These are phyloP conservation scores for Aspergillus neotritici DNA, from an alignment of 2,329 filamentous ascomycete genomes.

Conservation along the genomic window DNA sequence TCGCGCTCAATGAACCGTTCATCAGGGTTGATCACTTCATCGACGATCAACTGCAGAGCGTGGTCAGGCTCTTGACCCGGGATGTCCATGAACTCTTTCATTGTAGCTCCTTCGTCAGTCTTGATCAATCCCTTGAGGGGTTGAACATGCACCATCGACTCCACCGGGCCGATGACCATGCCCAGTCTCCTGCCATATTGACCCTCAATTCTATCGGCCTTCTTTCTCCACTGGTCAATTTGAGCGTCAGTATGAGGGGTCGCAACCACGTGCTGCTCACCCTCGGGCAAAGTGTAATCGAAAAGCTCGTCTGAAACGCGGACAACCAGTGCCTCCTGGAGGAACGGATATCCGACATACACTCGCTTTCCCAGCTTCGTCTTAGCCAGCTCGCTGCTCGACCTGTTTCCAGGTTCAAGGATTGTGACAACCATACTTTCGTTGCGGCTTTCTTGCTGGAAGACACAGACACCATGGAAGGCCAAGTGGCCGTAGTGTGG, in stretches of 20 bases:
- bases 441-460: constrained; percentile 91
- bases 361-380: constrained; percentile 76
- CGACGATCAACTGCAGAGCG: constrained; percentile 84
- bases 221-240: constrained; percentile 77
- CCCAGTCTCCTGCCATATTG: constrained; percentile 88
- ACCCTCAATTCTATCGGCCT: constrained; percentile 74
- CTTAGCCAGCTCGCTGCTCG: constrained; percentile 67
- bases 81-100: constrained; percentile 89
- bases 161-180: constrained; percentile 77
- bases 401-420: constrained; percentile 64
- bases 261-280: constrained; percentile 59
- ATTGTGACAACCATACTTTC: constrained; percentile 93
- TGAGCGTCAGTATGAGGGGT: constrained; percentile 69
- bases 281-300: constrained; percentile 67
- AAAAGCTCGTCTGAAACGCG: constrained; percentile 91
- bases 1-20: constrained; percentile 85
- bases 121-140: constrained; percentile 88
- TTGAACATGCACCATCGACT: constrained; percentile 85
- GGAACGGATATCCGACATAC: constrained; percentile 88
- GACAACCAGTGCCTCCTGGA: constrained; percentile 87
- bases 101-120: constrained; percentile 80
- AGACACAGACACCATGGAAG: constrained; percentile 88
- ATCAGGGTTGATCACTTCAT: constrained; percentile 84
- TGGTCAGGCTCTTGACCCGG: constrained; percentile 82
- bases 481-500: constrained; percentile 75